phyloP scores from a whole-genome alignment of 352 stramenopile genomes.

The Pythium scleroteichum region DNA sequence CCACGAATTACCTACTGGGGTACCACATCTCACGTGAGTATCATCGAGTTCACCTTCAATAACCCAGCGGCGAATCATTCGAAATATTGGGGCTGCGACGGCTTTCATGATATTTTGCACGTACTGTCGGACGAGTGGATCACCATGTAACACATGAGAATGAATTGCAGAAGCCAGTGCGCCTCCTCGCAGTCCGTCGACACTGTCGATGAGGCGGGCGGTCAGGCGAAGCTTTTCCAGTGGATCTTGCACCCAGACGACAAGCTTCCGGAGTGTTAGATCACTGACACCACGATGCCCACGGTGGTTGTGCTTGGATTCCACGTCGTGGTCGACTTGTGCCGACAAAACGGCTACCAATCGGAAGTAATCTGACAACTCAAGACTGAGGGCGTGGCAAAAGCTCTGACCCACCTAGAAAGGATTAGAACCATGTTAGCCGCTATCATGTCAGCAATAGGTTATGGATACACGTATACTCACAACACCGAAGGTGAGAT shows the following conservation, averaged over 20 bases:
- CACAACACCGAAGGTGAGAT: constrained; percentile 77
- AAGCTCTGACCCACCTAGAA: constrained; percentile 82
- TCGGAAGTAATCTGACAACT: constrained; percentile 92
- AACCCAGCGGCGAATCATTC: constrained; percentile 88
- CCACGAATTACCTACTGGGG: background rate
- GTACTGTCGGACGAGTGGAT: constrained; percentile 72
- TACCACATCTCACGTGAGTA: constrained; percentile 54
- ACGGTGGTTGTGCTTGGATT: constrained; percentile 43
- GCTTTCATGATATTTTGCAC: constrained; percentile 82
- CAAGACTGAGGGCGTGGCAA: constrained; percentile 87
- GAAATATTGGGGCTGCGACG: constrained; percentile 77
- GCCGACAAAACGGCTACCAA: constrained; percentile 91
- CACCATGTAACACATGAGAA: constrained; percentile 90
- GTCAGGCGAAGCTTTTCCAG: constrained; percentile 89
- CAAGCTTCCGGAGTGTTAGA: constrained; percentile 87
- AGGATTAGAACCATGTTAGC: too few species aligned
- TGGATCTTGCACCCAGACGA: constrained; percentile 90
- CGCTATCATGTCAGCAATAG: too few species aligned
- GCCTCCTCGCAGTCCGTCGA: constrained; percentile 83
- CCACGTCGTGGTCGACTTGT: constrained; percentile 86
- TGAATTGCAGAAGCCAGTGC: constrained; percentile 89
- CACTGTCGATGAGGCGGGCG: constrained; percentile 86
- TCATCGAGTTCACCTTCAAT: constrained; percentile 89
- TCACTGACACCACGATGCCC: constrained; percentile 37
- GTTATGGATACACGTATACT: too few species aligned